These are phyloP conservation scores for Camellia granthamiana DNA, from an alignment of 148 eudicot genomes.

Conservation along the genomic window DNA sequence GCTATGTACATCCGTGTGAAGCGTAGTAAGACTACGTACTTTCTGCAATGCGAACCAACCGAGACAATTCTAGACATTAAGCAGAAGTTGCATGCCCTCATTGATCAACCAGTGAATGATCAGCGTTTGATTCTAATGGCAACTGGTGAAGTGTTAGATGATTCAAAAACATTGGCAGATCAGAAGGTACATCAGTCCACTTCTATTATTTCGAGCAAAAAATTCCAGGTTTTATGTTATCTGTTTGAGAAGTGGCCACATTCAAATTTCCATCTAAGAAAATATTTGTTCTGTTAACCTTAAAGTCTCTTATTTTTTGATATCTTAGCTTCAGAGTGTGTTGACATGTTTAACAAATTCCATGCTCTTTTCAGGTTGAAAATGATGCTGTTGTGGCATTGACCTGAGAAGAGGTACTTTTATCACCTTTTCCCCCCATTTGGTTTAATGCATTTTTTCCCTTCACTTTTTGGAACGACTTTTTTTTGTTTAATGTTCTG, in stretches of 20 bases:
- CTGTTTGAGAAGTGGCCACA: neutral
- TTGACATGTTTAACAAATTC: neutral
- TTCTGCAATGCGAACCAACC: slow-evolving; percentile 85
- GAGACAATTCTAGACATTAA: slow-evolving; percentile 71
- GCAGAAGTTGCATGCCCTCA: slow-evolving; percentile 67
- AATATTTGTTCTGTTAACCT: neutral
- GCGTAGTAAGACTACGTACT: slow-evolving; percentile 84
- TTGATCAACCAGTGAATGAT: slow-evolving; percentile 71
- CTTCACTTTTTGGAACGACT: neutral
- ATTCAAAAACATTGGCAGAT: slow-evolving; percentile 87
- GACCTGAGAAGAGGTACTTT: slow-evolving; percentile 83
- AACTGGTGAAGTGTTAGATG: slow-evolving; percentile 68
- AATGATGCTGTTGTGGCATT: slow-evolving; percentile 96
- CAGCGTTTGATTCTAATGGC: slow-evolving; percentile 64
- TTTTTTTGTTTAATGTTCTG: neutral
- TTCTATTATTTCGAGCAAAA: neutral
- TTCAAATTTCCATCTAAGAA: neutral
- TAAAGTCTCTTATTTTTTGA: neutral
- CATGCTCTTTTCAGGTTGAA: slow-evolving; percentile 66
- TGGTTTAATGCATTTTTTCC: neutral
- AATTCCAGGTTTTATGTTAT: neutral
- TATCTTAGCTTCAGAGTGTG: neutral
- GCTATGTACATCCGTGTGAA: slow-evolving; percentile 97
- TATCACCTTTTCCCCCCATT: neutral
- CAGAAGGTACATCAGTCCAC: slow-evolving; percentile 58